Base-by-base conservation (phyloP, 257 asterid species). In the Scutellaria galericulata region DNA sequence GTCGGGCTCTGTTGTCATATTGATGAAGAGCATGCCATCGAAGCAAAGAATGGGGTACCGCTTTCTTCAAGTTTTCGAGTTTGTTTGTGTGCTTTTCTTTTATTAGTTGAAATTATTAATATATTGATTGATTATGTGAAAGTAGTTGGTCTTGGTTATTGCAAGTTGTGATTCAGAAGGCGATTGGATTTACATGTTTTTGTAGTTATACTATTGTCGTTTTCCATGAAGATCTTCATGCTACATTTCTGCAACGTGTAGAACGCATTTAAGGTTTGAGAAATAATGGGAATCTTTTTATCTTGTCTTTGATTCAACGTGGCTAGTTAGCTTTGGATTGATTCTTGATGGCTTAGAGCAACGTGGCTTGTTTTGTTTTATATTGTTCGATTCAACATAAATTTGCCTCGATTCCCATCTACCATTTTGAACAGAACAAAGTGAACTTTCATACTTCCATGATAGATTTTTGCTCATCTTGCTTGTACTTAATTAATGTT, bases 1-100 rank as follows among this genome's bases (percentile, higher is more conserved):
- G 87, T 93, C 63, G 97, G 97, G 52, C 89, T 93, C 27, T 93
- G 96, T 69, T 93, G 98, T 78, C 98, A 90, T 80, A 76, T 93
- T 48, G 98, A 93, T 53, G 97, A 90, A 78, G 96, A 87, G 58
- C 98, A 93, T 64, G 75, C 96, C 11, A 20, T 88, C 24, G 95
- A 88, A 82, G 88, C 96, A 59, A 92, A 86, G 83, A 88, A 87
- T 66, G 97, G 97, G 92, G 98, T 92, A 88, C n/a, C 37, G 2
- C 37, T 31, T 31, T 31, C 37, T 31, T 31, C 37, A 1, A 31
- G 37, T 27, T n/a, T 11, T 22, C 12, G 65, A 22, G 44, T 1
- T 60, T 50, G 13, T 42, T 52, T 8, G 22, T 40, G 57, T 14
- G 14, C 46, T 18, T 15, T 56, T 41, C 24, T 65, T 24, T 51